These are phyloP conservation scores for Lachancea dasiensis DNA, from an alignment of 805 yeast genomes.

Conservation along the genomic window DNA sequence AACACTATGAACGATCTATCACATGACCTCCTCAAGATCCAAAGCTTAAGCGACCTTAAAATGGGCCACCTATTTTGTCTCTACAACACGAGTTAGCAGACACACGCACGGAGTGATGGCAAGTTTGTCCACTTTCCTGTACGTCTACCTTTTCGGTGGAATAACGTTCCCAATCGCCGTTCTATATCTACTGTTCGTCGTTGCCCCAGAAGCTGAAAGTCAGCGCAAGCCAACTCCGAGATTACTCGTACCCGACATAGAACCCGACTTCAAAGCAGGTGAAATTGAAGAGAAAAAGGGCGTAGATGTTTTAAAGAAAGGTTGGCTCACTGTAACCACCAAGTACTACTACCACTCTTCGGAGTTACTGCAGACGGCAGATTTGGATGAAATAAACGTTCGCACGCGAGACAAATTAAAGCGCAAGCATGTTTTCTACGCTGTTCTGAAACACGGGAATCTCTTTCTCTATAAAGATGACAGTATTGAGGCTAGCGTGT, in stretches of 20 bases:
- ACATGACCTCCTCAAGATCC: too few relatives aligned
- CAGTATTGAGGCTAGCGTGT: conserved; percentile 40
- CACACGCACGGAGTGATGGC: conserved; percentile 14
- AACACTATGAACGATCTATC: too few relatives aligned
- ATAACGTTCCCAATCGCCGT: conserved; percentile 55
- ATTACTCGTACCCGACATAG: conserved; percentile 21
- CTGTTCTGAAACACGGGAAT: conserved; percentile 79
- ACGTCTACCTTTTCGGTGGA: conserved; percentile 69
- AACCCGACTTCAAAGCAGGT: conserved; percentile 47
- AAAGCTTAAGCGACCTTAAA: too few relatives aligned
- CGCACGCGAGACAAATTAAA: conserved; percentile 32
- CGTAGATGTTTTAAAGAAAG: conserved; percentile 55
- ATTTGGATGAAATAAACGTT: conserved; percentile 18
- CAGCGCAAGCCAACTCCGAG: conserved; percentile 10
- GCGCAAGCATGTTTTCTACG: conserved; percentile 54
- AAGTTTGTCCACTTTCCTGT: conserved; percentile 32
- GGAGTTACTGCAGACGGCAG: conserved; percentile 17
- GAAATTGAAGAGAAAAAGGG: conserved; percentile 62
- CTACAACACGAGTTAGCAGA: too few relatives aligned
- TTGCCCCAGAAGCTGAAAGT: conserved; percentile 28
- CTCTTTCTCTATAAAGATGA: conserved; percentile 78
- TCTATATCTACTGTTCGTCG: conserved; percentile 30
- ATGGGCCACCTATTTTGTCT: too few relatives aligned
- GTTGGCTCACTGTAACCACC: conserved; percentile 82
- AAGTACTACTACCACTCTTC: conserved; percentile 57